Evolutionary conservation across 2,329 filamentous ascomycete species (phyloP), one percentile per base, ranked within the genome.

Genomic region (Alternaria sp.): DNA sequence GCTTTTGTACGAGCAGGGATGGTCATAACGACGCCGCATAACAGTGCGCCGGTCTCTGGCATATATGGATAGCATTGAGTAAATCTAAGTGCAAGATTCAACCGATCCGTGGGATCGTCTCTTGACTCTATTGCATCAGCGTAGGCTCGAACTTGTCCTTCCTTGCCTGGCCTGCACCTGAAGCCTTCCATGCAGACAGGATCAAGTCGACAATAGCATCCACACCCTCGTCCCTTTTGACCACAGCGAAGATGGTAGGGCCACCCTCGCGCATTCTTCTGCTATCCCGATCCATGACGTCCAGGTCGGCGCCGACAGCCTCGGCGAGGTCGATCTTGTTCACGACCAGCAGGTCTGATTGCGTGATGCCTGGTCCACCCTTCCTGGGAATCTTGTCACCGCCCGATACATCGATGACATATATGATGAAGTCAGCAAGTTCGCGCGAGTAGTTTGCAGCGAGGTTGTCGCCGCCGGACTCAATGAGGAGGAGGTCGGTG

Each of bases 291-390:
- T 98, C 95, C 95, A 99, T 99, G 43, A 99, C 92, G 20, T 81
- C 86, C 68, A 99, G 77, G 79, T 98, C 95, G 0, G 95, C 95
- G 14, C 95, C 95, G 24, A 99, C 89, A 6, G 91, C 88, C 80
- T 94, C 90, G 0, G 95, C 94, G 66, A 99, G 80, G 81, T 99
- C 95, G 44, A 94, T 97, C 88, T 99, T 99, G 81, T 99, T 99
- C 52, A 99, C 92, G 20, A 99, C 87, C 66, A 99, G 81, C 78
- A 99, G 78, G 75, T 99, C 95, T 71, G 91, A 95, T 82, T 97
- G 94, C 5, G 95, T 99, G 77, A 99, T 99, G 1, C 95, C 95
- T 0, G 95, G 95, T 0, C 95, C 95, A 28, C 95, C 95, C 82
- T 99, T 99, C 28, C 95, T 83, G 0, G 95, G 95, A 51, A 99